phyloP scores from a whole-genome alignment of 345 rosid species.

The Sisymbrium irio region DNA sequence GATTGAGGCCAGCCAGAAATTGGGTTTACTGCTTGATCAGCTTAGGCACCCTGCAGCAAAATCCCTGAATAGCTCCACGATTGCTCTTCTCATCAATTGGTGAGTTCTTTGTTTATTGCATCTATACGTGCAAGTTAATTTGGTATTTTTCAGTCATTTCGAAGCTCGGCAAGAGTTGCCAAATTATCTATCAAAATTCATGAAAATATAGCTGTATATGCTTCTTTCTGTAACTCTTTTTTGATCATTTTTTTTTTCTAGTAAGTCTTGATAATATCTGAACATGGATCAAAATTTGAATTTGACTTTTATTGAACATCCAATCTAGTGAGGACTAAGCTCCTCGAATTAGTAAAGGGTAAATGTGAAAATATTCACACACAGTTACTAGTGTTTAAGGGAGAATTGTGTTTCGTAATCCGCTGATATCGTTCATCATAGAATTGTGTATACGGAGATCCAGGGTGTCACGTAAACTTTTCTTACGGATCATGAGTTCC shows the following conservation, averaged over 20 bases:
- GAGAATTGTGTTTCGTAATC: neutral
- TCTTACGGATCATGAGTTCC: slow-evolving; percentile 16
- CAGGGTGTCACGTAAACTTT: slow-evolving; percentile 9
- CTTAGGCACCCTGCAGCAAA: slow-evolving; percentile 81
- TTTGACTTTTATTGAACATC: slow-evolving; percentile 3
- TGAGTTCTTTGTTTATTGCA: slow-evolving; percentile 26
- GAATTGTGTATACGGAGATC: neutral
- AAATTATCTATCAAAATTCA: neutral
- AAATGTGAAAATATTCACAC: neutral
- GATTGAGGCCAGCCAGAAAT: slow-evolving; percentile 76
- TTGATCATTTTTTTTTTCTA: slow-evolving; percentile 4
- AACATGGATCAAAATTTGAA: slow-evolving; percentile 3
- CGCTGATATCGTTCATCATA: neutral
- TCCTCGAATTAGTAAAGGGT: neutral
- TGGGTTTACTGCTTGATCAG: slow-evolving; percentile 89
- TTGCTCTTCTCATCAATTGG: slow-evolving; percentile 78
- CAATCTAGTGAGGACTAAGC: neutral
- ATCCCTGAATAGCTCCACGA: slow-evolving; percentile 61
- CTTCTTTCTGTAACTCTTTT: neutral
- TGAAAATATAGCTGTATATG: neutral
- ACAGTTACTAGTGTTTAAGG: neutral
- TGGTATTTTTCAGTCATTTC: slow-evolving; percentile 8
- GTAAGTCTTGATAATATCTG: slow-evolving; percentile 9
- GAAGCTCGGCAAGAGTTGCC: neutral
- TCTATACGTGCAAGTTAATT: slow-evolving; percentile 3